Evolutionary conservation across 1,284 basidiomycete genomes (phyloP), one percentile per base, ranked within the genome.

Genomic region (Trametes pubescens): DNA sequence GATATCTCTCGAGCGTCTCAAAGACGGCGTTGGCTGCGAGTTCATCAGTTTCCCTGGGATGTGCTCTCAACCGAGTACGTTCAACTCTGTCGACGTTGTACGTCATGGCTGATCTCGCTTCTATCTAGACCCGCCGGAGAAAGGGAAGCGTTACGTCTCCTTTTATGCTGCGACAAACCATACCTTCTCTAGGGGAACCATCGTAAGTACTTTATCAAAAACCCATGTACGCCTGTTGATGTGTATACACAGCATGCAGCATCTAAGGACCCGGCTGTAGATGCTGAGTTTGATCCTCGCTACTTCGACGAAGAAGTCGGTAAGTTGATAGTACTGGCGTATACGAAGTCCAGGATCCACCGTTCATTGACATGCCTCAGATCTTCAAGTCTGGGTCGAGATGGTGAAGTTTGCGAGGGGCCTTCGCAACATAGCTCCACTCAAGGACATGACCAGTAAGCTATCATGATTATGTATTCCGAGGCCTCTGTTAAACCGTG

Each of bases 271-370:
- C 81, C 83, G 0, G 54, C 67, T 6, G 76, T 73, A 16, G 75
- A 82, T 49, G 81, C 84, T 0, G 73, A 75, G 26, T 75, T 84
- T 35, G 81, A 86, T 66, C 84, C 85, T 46, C 78, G 77, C 53
- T 83, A 82, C 71, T 84, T 85, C 69, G 81, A 81, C 53, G 74
- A 82, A 47, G 74, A 77, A 57, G 79, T 84, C 69, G 84, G 86
- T 75, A 72, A 74, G 71, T 69, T 7, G 21, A 18, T 7, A 18
- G 35, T 37, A 59, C 16, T 62, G 52, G 38, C 55, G 62, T 29
- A 66, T 65, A 18, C 65, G 14, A 21, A 24, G 22, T 32, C 29
- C 22, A 49, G 14, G 55, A 26, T n/a, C 14, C 32, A 32, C 2
- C 11, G 13, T 37, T 49, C 16, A 46, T 2, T 1, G 9, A 3